Percentiles rank a stretch among this genome's conserved stretches.
phyloP scores from a whole-genome alignment of 2,329 filamentous ascomycete genomes.

The Claviceps sp. region DNA sequence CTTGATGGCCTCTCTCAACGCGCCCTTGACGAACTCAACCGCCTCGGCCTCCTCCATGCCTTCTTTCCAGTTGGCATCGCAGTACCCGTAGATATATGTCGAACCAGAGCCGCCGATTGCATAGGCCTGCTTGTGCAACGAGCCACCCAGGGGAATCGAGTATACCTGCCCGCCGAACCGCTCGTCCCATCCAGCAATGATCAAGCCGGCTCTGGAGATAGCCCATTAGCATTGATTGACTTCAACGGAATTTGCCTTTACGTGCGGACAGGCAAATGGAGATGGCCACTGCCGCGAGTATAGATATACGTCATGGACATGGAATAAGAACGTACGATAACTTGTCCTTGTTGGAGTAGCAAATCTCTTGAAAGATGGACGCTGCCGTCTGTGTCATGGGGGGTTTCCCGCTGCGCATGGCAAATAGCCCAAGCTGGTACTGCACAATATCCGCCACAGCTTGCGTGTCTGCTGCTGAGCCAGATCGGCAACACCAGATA shows the following conservation, averaged over 20 bases:
- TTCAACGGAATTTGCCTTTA: background rate
- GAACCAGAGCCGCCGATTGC: conserved; percentile 93
- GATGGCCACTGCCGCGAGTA: background rate
- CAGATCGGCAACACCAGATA: conserved; percentile 98
- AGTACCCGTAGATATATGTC: conserved; percentile 99
- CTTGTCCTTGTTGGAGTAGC: conserved; percentile 93
- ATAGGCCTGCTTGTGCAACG: conserved; percentile 93
- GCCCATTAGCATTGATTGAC: background rate
- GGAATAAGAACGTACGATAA: conserved; percentile 53
- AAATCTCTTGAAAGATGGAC: conserved; percentile 93
- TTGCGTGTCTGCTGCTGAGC: conserved; percentile 94
- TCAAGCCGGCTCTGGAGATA: conserved; percentile 66
- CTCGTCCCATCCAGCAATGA: conserved; percentile 96
- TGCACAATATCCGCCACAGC: conserved; percentile 96
- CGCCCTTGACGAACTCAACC: conserved; percentile 82
- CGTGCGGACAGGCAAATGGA: background rate
- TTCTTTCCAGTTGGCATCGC: conserved; percentile 90
- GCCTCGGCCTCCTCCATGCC: conserved; percentile 88
- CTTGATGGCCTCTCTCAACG: conserved; percentile 89
- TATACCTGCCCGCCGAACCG: conserved; percentile 94
- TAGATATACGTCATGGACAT: background rate
- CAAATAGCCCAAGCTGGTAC: conserved; percentile 88
- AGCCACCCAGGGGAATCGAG: conserved; percentile 90
- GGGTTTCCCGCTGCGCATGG: conserved; percentile 74
- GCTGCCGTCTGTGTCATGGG: conserved; percentile 93